Conservation (phyloP, 352 stramenopile species). For the Globisporangium emineosum region DNA sequence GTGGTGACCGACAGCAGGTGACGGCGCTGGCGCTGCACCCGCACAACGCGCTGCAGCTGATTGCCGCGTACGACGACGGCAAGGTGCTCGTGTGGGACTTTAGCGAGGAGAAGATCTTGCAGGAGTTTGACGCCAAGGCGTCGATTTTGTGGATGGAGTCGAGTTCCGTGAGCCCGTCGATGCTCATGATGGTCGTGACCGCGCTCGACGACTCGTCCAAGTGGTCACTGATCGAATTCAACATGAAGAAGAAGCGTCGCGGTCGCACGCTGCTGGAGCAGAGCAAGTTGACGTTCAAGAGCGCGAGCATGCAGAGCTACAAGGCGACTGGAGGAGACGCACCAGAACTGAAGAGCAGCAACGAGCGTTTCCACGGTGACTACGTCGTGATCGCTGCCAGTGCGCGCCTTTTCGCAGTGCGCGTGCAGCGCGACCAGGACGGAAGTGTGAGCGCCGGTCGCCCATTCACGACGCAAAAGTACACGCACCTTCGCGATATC, state of each 20-base stretch:
- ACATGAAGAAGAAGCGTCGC: slow-evolving; percentile 62
- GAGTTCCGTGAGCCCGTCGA: slow-evolving; percentile 49
- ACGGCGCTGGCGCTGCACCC: slow-evolving; percentile 62
- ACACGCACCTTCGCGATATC: slow-evolving; percentile 47
- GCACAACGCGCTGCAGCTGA: slow-evolving; percentile 63
- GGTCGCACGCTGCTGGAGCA: slow-evolving; percentile 46
- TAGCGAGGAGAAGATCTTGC: slow-evolving; percentile 59
- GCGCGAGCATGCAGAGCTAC: slow-evolving; percentile 60
- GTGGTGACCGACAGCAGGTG: slow-evolving; percentile 27
- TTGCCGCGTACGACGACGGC: slow-evolving; percentile 66
- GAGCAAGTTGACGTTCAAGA: slow-evolving; percentile 42
- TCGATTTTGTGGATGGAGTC: slow-evolving; percentile 71
- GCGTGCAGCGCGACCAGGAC: slow-evolving; percentile 33
- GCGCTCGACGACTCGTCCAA: slow-evolving; percentile 17
- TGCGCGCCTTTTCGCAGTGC: slow-evolving; percentile 37
- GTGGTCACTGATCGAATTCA: slow-evolving; percentile 71
- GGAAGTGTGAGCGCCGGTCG: slow-evolving; percentile 26
- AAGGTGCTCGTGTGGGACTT: slow-evolving; percentile 76
- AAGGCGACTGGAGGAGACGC: slow-evolving; percentile 1
- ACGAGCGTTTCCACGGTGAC: slow-evolving; percentile 31
- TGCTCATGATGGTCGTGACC: slow-evolving; percentile 47
- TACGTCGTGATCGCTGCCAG: slow-evolving; percentile 47
- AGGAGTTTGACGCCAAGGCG: slow-evolving; percentile 44
- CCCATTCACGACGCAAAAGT: slow-evolving; percentile 33
- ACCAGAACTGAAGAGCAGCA: neutral